Evolutionary conservation across 768 basidiomycete species (phyloP).

Genomic region (Termitomyces eurrhizus): DNA sequence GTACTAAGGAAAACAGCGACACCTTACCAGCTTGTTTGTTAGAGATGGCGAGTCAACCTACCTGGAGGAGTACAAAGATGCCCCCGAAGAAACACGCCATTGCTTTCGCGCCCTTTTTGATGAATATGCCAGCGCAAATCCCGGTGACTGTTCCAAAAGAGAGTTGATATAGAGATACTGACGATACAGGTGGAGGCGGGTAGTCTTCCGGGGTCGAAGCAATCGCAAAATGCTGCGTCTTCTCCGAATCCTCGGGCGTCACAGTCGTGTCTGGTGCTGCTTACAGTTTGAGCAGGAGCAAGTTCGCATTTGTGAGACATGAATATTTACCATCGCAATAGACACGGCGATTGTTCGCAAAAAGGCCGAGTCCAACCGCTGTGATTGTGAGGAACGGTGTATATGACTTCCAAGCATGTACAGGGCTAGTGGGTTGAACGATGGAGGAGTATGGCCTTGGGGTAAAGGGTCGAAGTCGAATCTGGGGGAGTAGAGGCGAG

Average conservation of each 20-base stretch:
- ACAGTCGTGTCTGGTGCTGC: slow-evolving; percentile 7
- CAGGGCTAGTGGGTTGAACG: background rate
- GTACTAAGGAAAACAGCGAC: slow-evolving; percentile 48
- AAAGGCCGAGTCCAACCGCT: slow-evolving; percentile 43
- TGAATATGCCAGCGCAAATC: slow-evolving; percentile 86
- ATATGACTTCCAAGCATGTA: slow-evolving; percentile 6
- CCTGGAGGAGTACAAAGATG: slow-evolving; percentile 88
- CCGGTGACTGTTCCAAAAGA: slow-evolving; percentile 88
- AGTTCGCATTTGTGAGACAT: background rate
- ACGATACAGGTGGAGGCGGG: slow-evolving; percentile 63
- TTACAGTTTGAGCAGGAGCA: background rate
- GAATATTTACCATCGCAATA: slow-evolving; percentile 47
- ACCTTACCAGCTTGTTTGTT: background rate
- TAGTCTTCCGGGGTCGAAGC: slow-evolving; percentile 10
- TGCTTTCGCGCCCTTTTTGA: slow-evolving; percentile 90
- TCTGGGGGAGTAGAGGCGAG: slow-evolving; percentile 4
- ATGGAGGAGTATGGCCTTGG: background rate
- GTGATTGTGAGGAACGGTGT: slow-evolving; percentile 26
- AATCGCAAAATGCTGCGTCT: background rate
- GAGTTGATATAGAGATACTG: slow-evolving; percentile 76
- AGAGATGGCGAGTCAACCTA: slow-evolving; percentile 26
- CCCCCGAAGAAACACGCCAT: slow-evolving; percentile 88
- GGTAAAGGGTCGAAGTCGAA: slow-evolving; percentile 8
- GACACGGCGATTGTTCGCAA: slow-evolving; percentile 30
- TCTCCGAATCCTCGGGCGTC: slow-evolving; percentile 2